Conservation (phyloP, 2,329 filamentous ascomycete genomes). For the Fusarium concolor region DNA sequence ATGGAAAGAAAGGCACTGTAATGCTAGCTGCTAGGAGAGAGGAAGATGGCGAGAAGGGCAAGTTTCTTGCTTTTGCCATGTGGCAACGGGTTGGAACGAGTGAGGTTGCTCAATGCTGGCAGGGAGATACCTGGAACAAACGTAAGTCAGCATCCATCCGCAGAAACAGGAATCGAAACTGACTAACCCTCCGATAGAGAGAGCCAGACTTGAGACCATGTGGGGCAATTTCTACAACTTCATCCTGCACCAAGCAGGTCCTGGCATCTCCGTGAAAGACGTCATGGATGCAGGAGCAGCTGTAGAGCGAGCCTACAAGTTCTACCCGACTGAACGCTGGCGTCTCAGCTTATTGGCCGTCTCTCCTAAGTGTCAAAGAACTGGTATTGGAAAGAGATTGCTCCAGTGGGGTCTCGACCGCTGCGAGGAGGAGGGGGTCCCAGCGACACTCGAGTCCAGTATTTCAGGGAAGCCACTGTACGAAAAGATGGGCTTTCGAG, state of each 20-base stretch:
- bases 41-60: not conserved
- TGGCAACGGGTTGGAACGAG: conserved; percentile 27
- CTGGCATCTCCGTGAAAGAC: not conserved
- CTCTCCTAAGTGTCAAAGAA: conserved; percentile 20
- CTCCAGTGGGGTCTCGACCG: conserved; percentile 28
- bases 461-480: not conserved
- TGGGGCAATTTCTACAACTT: not conserved
- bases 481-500: conserved; percentile 22
- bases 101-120: conserved; percentile 25
- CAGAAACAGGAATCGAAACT: rapidly evolving
- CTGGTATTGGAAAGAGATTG: conserved; percentile 19
- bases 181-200: not conserved
- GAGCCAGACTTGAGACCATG: not conserved
- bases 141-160: not conserved
- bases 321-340: conserved; percentile 27
- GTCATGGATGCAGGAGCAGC: not conserved
- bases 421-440: conserved; percentile 20
- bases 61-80: conserved; percentile 23
- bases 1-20: conserved; percentile 10
- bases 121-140: conserved; percentile 33
- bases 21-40: not conserved
- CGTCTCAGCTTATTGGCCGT: conserved; percentile 20
- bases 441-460: conserved; percentile 20
- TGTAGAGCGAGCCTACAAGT: not conserved
- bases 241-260: not conserved